Base-by-base conservation (phyloP, 164 flowering plant genomes). In the Paratinospora sagittata region DNA sequence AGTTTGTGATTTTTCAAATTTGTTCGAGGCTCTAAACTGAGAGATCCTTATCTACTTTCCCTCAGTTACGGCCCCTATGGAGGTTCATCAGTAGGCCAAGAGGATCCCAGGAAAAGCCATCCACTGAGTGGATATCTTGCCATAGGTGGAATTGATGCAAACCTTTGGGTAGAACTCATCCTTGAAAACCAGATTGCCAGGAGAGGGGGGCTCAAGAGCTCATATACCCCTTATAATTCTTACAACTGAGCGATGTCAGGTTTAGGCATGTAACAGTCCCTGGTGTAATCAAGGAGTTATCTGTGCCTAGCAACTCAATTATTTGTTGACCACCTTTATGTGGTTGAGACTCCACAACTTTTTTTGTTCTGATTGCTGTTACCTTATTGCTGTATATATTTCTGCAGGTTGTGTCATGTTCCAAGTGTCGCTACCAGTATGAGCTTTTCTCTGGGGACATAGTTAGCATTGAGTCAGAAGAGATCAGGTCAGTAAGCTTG, bases 361-460 rank as follows among this genome's bases (percentile, higher is more conserved):
- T 30, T 30, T 30, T 30, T 30, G 34, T 2, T 30, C 34, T 30
- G 34, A 30, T 23, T 61, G 23, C 23, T 71, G 19, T 19, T 26
- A 41, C 11, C 69, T 65, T 39, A 58, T 36, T 43, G 16, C 17
- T 60, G 30, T 26, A 66, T 57, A 10, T 30, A 23, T 68, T 68
- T 63, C 61, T 83, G 82, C 90, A 95, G 99, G 72, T 91, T 73
- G 94, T 83, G 27, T 88, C 96, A 39, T 95, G 99, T 78, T 86
- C 93, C 60, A 87, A 87, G 77, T 95, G 99, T 82, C 92, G 99
- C 75, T 90, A 90, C 82, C 84, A 91, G 77, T 92, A 92, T 76
- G 99, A 95, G 82, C 95, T 95, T 78, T 82, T 92, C 74, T 95
- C 99, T 74, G 99, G 99, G 24, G 81, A 81, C 74, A 85, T 95